phyloP scores from a whole-genome alignment of 352 stramenopile genomes.

The Phytophthora litchii region DNA sequence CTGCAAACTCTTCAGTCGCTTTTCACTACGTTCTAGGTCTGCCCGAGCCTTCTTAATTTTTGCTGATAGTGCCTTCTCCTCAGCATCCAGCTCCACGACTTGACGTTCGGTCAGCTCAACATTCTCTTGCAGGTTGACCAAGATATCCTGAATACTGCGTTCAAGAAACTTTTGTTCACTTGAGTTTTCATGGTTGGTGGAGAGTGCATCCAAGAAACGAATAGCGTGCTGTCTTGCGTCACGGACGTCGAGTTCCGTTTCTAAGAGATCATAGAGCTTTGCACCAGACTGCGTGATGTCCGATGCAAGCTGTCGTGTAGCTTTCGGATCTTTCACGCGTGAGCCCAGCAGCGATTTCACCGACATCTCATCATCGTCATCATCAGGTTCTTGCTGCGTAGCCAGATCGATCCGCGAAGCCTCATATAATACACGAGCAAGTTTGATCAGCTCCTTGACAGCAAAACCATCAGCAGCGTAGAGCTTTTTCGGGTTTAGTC shows the following conservation, averaged over 20 bases:
- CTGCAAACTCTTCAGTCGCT: conserved; percentile 92
- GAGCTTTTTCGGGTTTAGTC: conserved; percentile 95
- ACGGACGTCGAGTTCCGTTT: conserved; percentile 90
- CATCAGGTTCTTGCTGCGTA: conserved; percentile 54
- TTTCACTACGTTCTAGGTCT: conserved; percentile 96
- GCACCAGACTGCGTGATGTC: conserved; percentile 95
- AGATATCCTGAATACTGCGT: conserved; percentile 74
- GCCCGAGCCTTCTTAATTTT: conserved; percentile 95
- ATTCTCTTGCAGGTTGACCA: conserved; percentile 84
- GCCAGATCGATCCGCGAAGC: conserved; percentile 77
- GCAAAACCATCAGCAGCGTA: conserved; percentile 95
- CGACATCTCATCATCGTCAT: conserved; percentile 76
- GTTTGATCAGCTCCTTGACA: conserved; percentile 95
- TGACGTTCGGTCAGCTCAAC: conserved; percentile 88
- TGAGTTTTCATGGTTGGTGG: conserved; percentile 83
- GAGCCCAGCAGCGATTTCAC: conserved; percentile 76
- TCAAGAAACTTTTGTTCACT: conserved; percentile 91
- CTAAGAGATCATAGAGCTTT: conserved; percentile 92
- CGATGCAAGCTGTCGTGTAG: conserved; percentile 88
- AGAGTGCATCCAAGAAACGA: conserved; percentile 92
- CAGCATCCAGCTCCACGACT: conserved; percentile 91
- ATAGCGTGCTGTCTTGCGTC: conserved; percentile 83
- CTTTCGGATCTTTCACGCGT: conserved; percentile 89
- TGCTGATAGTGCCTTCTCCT: conserved; percentile 89
- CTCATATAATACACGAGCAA: conserved; percentile 93